Conservation (phyloP, 805 yeast genomes). For the Diddensiella santjacobensis region DNA sequence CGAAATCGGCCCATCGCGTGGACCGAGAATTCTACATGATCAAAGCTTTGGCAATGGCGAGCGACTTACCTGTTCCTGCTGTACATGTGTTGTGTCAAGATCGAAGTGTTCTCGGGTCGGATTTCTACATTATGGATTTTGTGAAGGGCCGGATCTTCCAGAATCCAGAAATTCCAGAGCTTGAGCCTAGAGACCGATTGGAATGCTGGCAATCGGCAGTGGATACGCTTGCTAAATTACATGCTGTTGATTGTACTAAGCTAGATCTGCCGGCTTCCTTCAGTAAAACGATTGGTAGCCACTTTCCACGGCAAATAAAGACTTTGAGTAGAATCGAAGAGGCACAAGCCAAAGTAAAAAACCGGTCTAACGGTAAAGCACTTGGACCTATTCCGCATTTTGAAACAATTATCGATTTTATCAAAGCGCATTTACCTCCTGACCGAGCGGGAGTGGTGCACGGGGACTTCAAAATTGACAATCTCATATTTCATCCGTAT, state of each 20-base stretch:
- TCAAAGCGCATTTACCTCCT: conserved; percentile 45
- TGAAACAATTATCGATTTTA: conserved; percentile 40
- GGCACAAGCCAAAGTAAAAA: conserved; percentile 35
- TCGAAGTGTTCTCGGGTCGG: conserved; percentile 49
- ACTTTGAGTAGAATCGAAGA: conserved; percentile 44
- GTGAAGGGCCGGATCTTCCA: conserved; percentile 55
- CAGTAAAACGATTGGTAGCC: conserved; percentile 41
- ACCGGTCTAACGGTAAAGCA: conserved; percentile 24
- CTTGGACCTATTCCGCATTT: conserved; percentile 50
- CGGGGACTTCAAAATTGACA: conserved; percentile 64
- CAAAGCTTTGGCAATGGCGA: conserved; percentile 33
- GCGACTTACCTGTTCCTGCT: conserved; percentile 51
- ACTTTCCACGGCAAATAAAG: conserved; percentile 50
- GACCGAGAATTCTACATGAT: conserved; percentile 57
- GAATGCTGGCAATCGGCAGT: conserved; percentile 48
- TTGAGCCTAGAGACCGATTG: conserved; percentile 29
- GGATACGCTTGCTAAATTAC: conserved; percentile 47
- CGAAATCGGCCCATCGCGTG: conserved; percentile 58
- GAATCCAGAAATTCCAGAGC: conserved; percentile 45
- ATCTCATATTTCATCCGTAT: conserved; percentile 56
- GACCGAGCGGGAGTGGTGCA: conserved; percentile 47
- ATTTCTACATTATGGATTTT: conserved; percentile 59
- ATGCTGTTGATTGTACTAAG: conserved; percentile 43
- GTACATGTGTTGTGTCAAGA: conserved; percentile 54
- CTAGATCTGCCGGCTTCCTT: conserved; percentile 42